phyloP scores from a whole-genome alignment of 805 yeast genomes.

The Teunomyces kruisii region DNA sequence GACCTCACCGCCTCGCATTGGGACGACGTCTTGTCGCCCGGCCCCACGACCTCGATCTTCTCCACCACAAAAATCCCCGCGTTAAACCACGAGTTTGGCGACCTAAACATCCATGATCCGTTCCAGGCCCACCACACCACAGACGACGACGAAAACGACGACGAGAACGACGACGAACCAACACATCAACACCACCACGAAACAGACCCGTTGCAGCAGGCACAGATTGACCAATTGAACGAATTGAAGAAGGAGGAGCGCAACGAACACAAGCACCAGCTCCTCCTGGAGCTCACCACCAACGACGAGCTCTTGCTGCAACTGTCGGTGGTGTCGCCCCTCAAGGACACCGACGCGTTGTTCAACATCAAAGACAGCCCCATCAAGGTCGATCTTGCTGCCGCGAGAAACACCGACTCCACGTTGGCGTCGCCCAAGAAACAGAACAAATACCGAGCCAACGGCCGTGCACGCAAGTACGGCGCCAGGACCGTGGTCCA shows the following conservation, averaged over 20 bases:
- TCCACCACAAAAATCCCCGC: slow-evolving; percentile 1
- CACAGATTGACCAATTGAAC: slow-evolving; percentile 14
- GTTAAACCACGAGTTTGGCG: slow-evolving; percentile 7
- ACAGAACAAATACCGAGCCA: slow-evolving; percentile 26
- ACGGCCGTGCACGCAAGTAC: slow-evolving; percentile 29
- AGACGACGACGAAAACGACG: slow-evolving; percentile 14
- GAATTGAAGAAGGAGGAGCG: slow-evolving; percentile 38
- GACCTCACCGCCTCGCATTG: slow-evolving; percentile 57
- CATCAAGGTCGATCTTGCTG: slow-evolving; percentile 14
- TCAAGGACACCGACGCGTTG: slow-evolving; percentile 24
- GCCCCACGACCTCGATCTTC: slow-evolving; percentile 4
- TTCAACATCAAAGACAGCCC: slow-evolving; percentile 37
- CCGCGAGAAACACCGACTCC: neutral
- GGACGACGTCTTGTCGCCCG: slow-evolving; percentile 55
- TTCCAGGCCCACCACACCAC: slow-evolving; percentile 12
- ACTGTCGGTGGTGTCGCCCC: slow-evolving; percentile 11
- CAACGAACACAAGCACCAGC: slow-evolving; percentile 26
- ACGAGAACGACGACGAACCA: slow-evolving; percentile 6
- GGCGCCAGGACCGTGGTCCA: slow-evolving; percentile 29
- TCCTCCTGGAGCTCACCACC: slow-evolving; percentile 45
- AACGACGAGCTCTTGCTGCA: slow-evolving; percentile 15
- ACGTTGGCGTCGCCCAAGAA: slow-evolving; percentile 13
- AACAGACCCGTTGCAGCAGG: neutral
- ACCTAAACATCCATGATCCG: slow-evolving; percentile 6
- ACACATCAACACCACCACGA: neutral